phyloP scores from a whole-genome alignment of 192 early-diverging fungal genomes.

The Podila horticola region DNA sequence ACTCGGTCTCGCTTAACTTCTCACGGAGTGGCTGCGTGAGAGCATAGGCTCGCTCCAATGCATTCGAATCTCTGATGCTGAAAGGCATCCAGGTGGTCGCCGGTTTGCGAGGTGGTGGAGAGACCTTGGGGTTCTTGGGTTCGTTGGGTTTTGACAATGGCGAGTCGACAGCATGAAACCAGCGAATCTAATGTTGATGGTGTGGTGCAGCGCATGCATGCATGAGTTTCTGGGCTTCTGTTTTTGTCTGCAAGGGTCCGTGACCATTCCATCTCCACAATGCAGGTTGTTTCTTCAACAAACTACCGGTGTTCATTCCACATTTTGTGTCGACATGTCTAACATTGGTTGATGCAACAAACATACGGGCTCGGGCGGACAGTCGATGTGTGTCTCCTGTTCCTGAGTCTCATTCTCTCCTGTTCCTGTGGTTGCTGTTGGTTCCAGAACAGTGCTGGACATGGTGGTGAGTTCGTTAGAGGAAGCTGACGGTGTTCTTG shows the following conservation, averaged over 20 bases:
- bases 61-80: constrained; percentile 65
- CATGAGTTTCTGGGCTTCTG: no score
- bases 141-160: constrained; percentile 45
- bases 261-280: not conserved
- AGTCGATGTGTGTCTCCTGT: not conserved
- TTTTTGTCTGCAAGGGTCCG: not conserved
- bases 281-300: not conserved
- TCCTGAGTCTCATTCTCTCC: not conserved
- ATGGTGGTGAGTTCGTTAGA: not conserved
- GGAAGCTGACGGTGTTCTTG: no score
- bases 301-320: not conserved
- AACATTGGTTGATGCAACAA: no score
- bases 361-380: constrained; percentile 32
- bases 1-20: constrained; percentile 2
- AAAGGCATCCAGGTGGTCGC: constrained; percentile 64
- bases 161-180: constrained; percentile 65
- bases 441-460: not conserved
- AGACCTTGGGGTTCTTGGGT: constrained; percentile 27
- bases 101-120: constrained; percentile 49
- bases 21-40: constrained; percentile 23
- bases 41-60: constrained; percentile 63
- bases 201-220: no score
- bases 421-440: not conserved
- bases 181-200: constrained; percentile 32
- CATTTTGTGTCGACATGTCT: not conserved